Evolutionary conservation across 768 basidiomycete species (phyloP).

Genomic region (Neoboletus magnificus): DNA sequence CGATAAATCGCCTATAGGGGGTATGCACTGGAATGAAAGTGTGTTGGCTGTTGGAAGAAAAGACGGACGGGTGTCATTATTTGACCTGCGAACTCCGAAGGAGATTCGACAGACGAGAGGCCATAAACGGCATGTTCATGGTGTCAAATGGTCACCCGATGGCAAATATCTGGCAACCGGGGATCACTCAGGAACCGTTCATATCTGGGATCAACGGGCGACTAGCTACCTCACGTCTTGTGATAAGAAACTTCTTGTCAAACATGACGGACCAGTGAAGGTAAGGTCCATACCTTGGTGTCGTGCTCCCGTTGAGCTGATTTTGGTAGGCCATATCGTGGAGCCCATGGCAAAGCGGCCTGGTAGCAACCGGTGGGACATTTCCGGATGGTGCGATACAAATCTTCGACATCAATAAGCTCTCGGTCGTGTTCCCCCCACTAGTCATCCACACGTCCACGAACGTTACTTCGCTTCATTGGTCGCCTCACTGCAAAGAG

Average conservation of each 20-base stretch:
- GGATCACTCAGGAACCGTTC: conserved; percentile 40
- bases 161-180: conserved; percentile 40
- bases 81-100: conserved; percentile 34
- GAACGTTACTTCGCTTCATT: conserved; percentile 59
- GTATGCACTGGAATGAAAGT: conserved; percentile 39
- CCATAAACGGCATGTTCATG: conserved; percentile 35
- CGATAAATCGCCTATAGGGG: conserved; percentile 34
- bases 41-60: conserved; percentile 39
- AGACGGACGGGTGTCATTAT: conserved; percentile 37
- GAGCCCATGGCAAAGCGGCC: conserved; percentile 69
- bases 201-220: conserved; percentile 44
- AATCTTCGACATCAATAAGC: conserved; percentile 44
- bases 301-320: background rate
- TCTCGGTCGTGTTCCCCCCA: conserved; percentile 46
- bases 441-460: conserved; percentile 43
- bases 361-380: conserved; percentile 66
- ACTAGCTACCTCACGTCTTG: conserved; percentile 28
- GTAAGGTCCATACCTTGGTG: conserved; percentile 18
- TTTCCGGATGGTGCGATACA: conserved; percentile 59
- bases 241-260: conserved; percentile 38
- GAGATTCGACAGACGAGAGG: conserved; percentile 28
- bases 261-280: conserved; percentile 44
- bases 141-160: conserved; percentile 41
- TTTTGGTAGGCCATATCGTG: conserved; percentile 59
- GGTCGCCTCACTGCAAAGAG: conserved; percentile 80